Evolutionary conservation across 2,329 filamentous ascomycete genomes (phyloP), one percentile per base, ranked within the genome.

Genomic region (Fusarium poae): DNA sequence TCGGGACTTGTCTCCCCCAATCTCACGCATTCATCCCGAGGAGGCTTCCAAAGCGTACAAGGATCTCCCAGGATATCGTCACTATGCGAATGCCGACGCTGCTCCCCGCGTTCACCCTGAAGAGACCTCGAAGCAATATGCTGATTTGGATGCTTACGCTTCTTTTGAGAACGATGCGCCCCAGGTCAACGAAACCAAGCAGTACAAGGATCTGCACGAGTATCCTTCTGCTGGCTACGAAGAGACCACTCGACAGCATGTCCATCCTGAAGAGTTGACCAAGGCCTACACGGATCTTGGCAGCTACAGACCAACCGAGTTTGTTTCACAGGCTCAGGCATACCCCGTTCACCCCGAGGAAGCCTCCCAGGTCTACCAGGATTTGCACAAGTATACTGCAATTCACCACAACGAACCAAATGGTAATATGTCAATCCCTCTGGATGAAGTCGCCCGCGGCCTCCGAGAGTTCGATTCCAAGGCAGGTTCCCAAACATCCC

Each of bases 221-320:
- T 80, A 80, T 44, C 73, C 76, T 5, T 53, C 64, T 13, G 68
- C 69, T n/a, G 76, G 77, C 10, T 78, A 71, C 32, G 74, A 77
- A 51, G 77, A 79, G 57, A 65, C 68, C 5, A 37, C 59, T 5
- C 60, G 68, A 4, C 61, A 71, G 21, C 74, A 77, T 21, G 57
- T 76, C n/a, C 78, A 79, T n/a, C 75, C 79, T 12, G 80, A 81
- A 62, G 79, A 81, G 61, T 64, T 76, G 44, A 77, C 77, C 27
- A 82, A 81, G 57, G 66, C 74, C 8, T 81, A 83, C 43, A 73
- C 77, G 11, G 83, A 85, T 55, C 76, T 85, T 50, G 74, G 76
- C 53, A 75, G 79, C 57, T 85, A 85, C 65, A 70, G 72, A n/a
- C 72, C 74, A 3, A 66, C 68, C 21, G 62, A 64, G 6, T 78